Base-by-base conservation (phyloP, 352 stramenopile genomes). In the Phytophthora citrophthora region DNA sequence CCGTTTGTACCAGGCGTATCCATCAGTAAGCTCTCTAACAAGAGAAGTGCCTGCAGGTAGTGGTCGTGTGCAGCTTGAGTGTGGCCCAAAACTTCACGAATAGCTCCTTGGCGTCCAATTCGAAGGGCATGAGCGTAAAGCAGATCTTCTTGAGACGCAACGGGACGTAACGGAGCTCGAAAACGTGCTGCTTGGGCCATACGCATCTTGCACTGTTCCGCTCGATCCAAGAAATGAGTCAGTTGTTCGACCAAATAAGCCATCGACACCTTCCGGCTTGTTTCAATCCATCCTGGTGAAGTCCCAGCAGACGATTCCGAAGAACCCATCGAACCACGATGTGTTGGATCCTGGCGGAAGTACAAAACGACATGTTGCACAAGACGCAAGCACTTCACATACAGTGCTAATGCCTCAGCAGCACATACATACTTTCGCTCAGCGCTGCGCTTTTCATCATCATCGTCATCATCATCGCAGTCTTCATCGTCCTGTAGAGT, bases 81-180 rank as follows among this genome's bases (percentile, higher is more conserved):
- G 46, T 90, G 83, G 10, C 83, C 81, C 13, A 93, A 69, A 38
- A 90, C 83, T 73, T 90, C 81, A 26, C 88, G 82, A 27, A 93
- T 78, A 1, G 83, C 81, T 1, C 72, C 81, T 59, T 93, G 76
- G 26, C 84, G 83, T 18, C 77, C 83, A 8, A 90, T 61, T 31
- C 79, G 79, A 45, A 92, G 70, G 2, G 80, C 83, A 36, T 92
- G 79, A 20, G 72, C 68, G 51, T 89, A 90, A 39, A 92, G 34
- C 20, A 92, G 32, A 43, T 90, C 81, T 44, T 89, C 79, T 24
- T 84, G 79, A 2, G 77, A 86, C 7, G 83, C 67, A 4, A 82
- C 63, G 4, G 56, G 29, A 20, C 54, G 54, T 29, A 31, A 39
- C 5, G 53, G 20, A 44, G 38, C 53, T 45, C 45, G 43, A 15